Base-by-base conservation (phyloP, 2,329 filamentous ascomycete genomes). In the Xylariaceae sp. region DNA sequence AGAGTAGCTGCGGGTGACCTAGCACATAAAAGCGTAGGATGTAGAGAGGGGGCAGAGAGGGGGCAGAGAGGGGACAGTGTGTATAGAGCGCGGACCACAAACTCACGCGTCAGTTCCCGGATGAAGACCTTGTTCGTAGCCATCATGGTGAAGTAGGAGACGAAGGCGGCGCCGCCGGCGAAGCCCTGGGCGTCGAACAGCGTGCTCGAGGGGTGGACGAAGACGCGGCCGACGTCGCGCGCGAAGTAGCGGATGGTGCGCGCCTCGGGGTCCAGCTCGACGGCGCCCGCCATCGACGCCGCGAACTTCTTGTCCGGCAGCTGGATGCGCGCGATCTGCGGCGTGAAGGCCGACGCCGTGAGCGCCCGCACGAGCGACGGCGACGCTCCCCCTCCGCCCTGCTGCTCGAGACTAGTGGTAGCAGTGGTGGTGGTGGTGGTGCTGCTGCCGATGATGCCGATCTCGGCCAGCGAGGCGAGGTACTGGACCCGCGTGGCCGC, bases 291-390 rank as follows among this genome's bases (percentile, higher is more conserved):
- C 43, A 93, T 76, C 3, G 85, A 87, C 22, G 80, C 78, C 10
- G 85, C 84, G 58, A 93, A 98, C 59, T 95, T 96, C 66, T 94
- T 94, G 61, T 94, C 87, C 0, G 92, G 92, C 47, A 95, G 86
- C 44, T 88, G 82, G 53, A 98, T 94, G 33, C 89, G 78, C 11
- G 88, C 88, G 44, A 95, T 78, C 59, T 96, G 90, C 0, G 92
- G 92, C 19, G 77, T 75, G 56, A 87, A 86, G 3, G 83, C 78
- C 3, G 80, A 80, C 4, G 82, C 82, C 17, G 85, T 73, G 16
- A 88, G 63, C 2, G 81, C 82, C 15, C 82, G 76, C 14, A 87
- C 63, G 17, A 88, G 68, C 11, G 69, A 58, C 13, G 56, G 53
- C 9, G 62, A 63, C 6, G 27, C 8, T n/a, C n/a, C n/a, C n/a